Evolutionary conservation across 306 rosid species (phyloP).

Genomic region (Vigna unguiculata): DNA sequence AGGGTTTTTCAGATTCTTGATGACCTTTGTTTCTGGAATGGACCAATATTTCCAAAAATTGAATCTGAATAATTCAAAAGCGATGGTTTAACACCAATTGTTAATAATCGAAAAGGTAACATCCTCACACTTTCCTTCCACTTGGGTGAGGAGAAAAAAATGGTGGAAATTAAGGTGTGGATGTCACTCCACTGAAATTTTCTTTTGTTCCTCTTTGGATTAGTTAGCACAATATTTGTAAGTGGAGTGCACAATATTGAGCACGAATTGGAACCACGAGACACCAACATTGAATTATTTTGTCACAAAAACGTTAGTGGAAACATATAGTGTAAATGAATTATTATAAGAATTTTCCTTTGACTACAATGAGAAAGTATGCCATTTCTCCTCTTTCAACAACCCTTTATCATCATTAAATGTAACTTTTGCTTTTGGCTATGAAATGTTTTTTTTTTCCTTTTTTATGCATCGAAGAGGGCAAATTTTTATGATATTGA

Average conservation of each 20-base stretch:
- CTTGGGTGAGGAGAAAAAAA: neutral
- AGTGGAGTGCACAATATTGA: slow-evolving; percentile 11
- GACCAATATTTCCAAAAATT: slow-evolving; percentile 11
- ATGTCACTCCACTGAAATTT: neutral
- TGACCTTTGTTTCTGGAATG: neutral
- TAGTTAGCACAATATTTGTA: neutral
- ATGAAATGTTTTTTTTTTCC: neutral
- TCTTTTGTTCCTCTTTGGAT: neutral
- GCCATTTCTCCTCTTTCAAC: neutral
- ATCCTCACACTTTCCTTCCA: slow-evolving; percentile 17
- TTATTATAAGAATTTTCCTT: slow-evolving; percentile 1
- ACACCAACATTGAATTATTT: slow-evolving; percentile 34
- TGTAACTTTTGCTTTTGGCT: neutral
- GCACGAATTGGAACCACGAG: neutral
- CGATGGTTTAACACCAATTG: neutral
- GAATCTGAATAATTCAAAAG: neutral
- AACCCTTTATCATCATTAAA: slow-evolving; percentile 27
- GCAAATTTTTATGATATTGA: neutral
- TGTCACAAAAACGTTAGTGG: neutral
- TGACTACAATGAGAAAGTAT: neutral
- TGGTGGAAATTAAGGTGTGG: neutral
- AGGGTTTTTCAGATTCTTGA: neutral
- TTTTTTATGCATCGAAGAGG: neutral
- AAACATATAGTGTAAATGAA: neutral
- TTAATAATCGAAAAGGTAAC: neutral